phyloP scores from a whole-genome alignment of 2,329 filamentous ascomycete genomes.

The Epichloe scottii region DNA sequence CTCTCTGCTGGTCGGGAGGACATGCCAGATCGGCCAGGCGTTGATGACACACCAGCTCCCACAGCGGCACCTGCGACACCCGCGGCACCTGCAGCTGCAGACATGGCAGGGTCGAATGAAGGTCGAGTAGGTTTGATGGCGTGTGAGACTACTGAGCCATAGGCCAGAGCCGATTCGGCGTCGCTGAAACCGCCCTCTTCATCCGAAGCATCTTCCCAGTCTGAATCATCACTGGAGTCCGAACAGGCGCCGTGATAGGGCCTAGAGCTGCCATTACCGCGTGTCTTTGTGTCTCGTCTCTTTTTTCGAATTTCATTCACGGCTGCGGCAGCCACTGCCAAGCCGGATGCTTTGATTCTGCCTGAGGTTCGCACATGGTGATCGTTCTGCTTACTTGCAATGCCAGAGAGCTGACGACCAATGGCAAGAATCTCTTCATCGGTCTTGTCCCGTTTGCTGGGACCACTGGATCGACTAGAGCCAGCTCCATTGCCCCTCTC shows the following conservation, averaged over 20 bases:
- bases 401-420: slow-evolving; percentile 39
- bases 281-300: slow-evolving; percentile 21
- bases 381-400: slow-evolving; percentile 38
- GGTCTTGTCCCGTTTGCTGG: slow-evolving; percentile 26
- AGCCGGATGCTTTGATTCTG: slow-evolving; percentile 13
- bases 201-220: slow-evolving; percentile 46
- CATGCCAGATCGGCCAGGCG: background rate
- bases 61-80: slow-evolving; percentile 24
- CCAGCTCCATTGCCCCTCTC: background rate
- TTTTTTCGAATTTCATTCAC: slow-evolving; percentile 29
- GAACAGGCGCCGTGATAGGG: slow-evolving; percentile 18
- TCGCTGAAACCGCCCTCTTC: slow-evolving; percentile 25
- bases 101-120: slow-evolving; percentile 4
- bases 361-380: slow-evolving; percentile 33
- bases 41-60: slow-evolving; percentile 13
- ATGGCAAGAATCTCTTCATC: slow-evolving; percentile 46
- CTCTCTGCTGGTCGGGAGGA: slow-evolving; percentile 3
- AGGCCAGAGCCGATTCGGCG: slow-evolving; percentile 28
- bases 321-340: slow-evolving; percentile 27
- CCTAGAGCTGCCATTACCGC: slow-evolving; percentile 29
- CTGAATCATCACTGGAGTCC: slow-evolving; percentile 31
- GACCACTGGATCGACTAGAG: slow-evolving; percentile 2
- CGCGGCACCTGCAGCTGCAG: slow-evolving; percentile 17
- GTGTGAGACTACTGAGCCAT: slow-evolving; percentile 18
- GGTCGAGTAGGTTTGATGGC: slow-evolving; percentile 9